These are phyloP conservation scores for Fraxinus baroniana DNA, from an alignment of 305 asterid species.

Conservation along the genomic window DNA sequence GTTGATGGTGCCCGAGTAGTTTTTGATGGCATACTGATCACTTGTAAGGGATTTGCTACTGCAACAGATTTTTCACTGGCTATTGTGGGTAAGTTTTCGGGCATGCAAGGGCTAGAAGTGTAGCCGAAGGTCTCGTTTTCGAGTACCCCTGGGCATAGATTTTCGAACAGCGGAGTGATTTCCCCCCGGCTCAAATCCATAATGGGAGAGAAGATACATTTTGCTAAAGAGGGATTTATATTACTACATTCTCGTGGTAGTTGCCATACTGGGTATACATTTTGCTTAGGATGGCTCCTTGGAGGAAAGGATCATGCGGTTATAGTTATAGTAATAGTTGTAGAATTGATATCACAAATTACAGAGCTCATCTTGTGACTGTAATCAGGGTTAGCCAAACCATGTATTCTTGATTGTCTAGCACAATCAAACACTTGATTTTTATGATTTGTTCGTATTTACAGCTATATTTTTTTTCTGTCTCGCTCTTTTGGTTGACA, in stretches of 20 bases:
- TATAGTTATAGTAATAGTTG: too few relatives aligned
- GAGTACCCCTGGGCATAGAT: slow-evolving; percentile 46
- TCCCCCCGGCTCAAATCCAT: neutral
- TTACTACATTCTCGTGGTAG: neutral
- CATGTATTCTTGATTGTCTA: too few relatives aligned
- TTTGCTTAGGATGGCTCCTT: neutral
- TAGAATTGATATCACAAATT: too few relatives aligned
- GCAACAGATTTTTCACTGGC: slow-evolving; percentile 65
- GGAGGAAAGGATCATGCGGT: neutral
- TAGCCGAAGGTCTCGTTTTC: slow-evolving; percentile 84
- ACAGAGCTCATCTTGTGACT: too few relatives aligned
- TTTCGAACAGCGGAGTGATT: neutral
- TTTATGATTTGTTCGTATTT: too few relatives aligned
- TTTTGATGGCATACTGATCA: slow-evolving; percentile 71
- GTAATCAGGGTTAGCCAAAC: too few relatives aligned
- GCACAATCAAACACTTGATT: too few relatives aligned
- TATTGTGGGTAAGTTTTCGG: slow-evolving; percentile 79
- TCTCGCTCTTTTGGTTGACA: too few relatives aligned
- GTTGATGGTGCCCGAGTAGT: slow-evolving; percentile 53
- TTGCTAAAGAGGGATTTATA: neutral
- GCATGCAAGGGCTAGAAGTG: slow-evolving; percentile 81
- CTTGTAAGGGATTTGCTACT: slow-evolving; percentile 63
- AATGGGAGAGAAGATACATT: neutral
- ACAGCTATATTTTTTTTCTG: too few relatives aligned
- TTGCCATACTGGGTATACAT: neutral